A percentile compares a stretch with the other conserved stretches of the same genome.
Evolutionary conservation across 257 asterid genomes (phyloP).

Genomic region (Lantana camara): DNA sequence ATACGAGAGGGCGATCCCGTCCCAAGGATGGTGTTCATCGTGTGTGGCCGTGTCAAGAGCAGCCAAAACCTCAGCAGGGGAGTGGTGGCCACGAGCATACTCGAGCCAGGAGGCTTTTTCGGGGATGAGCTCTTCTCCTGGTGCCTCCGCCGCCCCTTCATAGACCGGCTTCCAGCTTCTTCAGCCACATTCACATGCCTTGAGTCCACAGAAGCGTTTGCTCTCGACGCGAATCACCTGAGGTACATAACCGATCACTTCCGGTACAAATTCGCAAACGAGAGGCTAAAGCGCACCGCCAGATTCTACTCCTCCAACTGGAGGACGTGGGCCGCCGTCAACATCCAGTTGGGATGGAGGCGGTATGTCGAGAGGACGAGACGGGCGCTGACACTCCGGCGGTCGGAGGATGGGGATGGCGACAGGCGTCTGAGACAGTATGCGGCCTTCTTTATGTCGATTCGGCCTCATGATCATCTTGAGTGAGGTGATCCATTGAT

Average conservation of each 20-base stretch:
- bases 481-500: slow-evolving; percentile 40
- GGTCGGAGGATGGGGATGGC: slow-evolving; percentile 33
- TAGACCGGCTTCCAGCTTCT: slow-evolving; percentile 80
- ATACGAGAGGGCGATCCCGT: slow-evolving; percentile 94
- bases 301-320: slow-evolving; percentile 82
- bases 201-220: slow-evolving; percentile 76
- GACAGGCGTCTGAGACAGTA: slow-evolving; percentile 73
- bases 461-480: slow-evolving; percentile 93
- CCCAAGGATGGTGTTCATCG: slow-evolving; percentile 71
- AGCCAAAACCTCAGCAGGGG: slow-evolving; percentile 81
- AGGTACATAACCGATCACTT: slow-evolving; percentile 83
- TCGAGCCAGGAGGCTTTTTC: slow-evolving; percentile 79
- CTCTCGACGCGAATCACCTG: slow-evolving; percentile 60
- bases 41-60: slow-evolving; percentile 71
- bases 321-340: slow-evolving; percentile 97
- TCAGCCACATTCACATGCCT: slow-evolving; percentile 82
- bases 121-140: slow-evolving; percentile 93
- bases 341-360: slow-evolving; percentile 84
- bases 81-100: slow-evolving; percentile 58
- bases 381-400: slow-evolving; percentile 26
- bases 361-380: slow-evolving; percentile 59
- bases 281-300: slow-evolving; percentile 67
- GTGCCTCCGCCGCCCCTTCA: slow-evolving; percentile 94
- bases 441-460: slow-evolving; percentile 84
- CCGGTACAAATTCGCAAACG: slow-evolving; percentile 78